A percentile compares a stretch with the other conserved stretches of the same genome.
These are phyloP conservation scores for Beta corolliflora DNA, from an alignment of 179 eudicot species.

Conservation along the genomic window DNA sequence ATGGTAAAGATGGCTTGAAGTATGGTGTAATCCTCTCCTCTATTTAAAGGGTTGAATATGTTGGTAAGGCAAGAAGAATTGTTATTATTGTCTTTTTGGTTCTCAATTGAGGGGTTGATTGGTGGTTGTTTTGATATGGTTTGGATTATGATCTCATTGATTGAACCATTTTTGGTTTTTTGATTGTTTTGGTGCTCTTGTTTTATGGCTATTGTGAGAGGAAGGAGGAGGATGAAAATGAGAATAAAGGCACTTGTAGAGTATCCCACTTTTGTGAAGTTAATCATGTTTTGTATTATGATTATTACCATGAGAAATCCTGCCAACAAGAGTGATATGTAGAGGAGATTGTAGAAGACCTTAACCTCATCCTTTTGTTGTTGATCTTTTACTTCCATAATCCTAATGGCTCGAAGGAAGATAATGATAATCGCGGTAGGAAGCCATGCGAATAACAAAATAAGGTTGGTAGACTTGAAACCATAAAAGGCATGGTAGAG, in stretches of 20 bases:
- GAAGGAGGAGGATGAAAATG: conserved; percentile 13
- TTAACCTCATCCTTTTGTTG: conserved; percentile 17
- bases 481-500: conserved; percentile 31
- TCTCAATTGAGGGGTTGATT: conserved; percentile 29
- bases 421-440: conserved; percentile 16
- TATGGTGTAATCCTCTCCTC: conserved; percentile 13
- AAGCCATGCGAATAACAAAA: conserved; percentile 22
- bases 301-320: conserved; percentile 24
- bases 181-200: conserved; percentile 2
- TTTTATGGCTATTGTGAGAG: conserved; percentile 1
- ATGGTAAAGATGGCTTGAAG: conserved; percentile 17
- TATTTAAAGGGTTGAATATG: conserved; percentile 9
- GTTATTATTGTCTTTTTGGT: conserved; percentile 18
- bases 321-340: conserved; percentile 19
- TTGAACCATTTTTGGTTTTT: neutral
- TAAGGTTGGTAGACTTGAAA: neutral
- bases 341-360: conserved; percentile 24
- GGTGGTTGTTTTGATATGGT: neutral
- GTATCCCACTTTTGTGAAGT: conserved; percentile 11
- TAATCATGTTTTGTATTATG: conserved; percentile 29
- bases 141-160: too few relatives aligned
- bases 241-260: conserved; percentile 2
- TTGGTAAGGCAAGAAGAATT: neutral
- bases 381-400: conserved; percentile 13
- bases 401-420: conserved; percentile 13